phyloP scores from a whole-genome alignment of 805 yeast genomes.

The Wickerhamomyces bisporus region DNA sequence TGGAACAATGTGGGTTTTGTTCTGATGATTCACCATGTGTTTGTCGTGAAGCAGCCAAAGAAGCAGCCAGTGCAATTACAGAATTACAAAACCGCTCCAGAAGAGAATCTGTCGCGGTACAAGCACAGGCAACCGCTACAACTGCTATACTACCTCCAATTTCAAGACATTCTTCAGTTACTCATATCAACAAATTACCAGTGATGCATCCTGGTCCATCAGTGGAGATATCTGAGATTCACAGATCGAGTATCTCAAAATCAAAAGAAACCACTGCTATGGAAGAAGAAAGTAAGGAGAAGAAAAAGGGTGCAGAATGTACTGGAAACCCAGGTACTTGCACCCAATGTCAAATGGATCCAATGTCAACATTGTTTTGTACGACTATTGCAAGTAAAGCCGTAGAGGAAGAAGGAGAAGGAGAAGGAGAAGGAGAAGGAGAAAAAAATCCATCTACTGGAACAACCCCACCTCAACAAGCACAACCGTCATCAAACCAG shows the following conservation, averaged over 20 bases:
- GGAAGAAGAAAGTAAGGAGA: background rate
- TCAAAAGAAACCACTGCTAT: conserved; percentile 10
- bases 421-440: conserved; percentile 5
- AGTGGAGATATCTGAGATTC: conserved; percentile 39
- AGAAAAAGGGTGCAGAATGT: conserved; percentile 39
- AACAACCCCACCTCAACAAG: background rate
- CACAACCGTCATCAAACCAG: background rate
- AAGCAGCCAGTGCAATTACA: conserved; percentile 31
- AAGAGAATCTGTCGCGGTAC: conserved; percentile 11
- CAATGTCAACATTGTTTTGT: conserved; percentile 85
- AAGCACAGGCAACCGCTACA: conserved; percentile 3
- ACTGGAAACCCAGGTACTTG: conserved; percentile 90
- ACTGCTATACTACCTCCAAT: conserved; percentile 39
- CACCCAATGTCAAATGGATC: conserved; percentile 75
- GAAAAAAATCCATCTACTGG: background rate
- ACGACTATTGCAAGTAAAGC: conserved; percentile 66
- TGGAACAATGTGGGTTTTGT: conserved; percentile 89
- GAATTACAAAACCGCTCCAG: conserved; percentile 21
- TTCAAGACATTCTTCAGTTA: conserved; percentile 23
- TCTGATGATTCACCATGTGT: conserved; percentile 90
- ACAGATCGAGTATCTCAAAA: conserved; percentile 25
- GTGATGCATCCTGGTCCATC: conserved; percentile 64
- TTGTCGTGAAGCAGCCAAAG: conserved; percentile 68
- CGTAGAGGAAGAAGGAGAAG: conserved; percentile 11
- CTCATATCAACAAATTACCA: conserved; percentile 38